phyloP scores from a whole-genome alignment of 495 filamentous ascomycete genomes.

The Neurospora terricola region DNA sequence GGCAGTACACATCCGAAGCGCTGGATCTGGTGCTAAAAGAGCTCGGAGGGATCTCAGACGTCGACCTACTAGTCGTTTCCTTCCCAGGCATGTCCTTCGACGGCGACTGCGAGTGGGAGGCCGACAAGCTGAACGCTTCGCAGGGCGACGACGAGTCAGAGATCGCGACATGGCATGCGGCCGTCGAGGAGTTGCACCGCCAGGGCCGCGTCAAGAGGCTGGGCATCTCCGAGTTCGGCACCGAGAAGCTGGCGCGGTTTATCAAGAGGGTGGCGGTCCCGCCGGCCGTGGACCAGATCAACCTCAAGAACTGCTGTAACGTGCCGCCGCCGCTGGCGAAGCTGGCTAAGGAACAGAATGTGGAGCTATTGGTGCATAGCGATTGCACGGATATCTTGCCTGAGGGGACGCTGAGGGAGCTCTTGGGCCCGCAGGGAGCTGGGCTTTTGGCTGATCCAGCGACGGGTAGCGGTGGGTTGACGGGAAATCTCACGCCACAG shows the following conservation, averaged over 20 bases:
- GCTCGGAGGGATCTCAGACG: slow-evolving; percentile 51
- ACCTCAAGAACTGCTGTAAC: slow-evolving; percentile 90
- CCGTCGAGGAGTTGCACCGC: slow-evolving; percentile 60
- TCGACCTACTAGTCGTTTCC: slow-evolving; percentile 86
- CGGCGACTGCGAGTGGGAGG: slow-evolving; percentile 76
- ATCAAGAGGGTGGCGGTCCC: slow-evolving; percentile 51
- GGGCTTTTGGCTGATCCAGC: slow-evolving; percentile 51
- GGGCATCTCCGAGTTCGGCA: slow-evolving; percentile 86
- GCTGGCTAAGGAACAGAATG: slow-evolving; percentile 72
- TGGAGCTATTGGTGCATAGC: slow-evolving; percentile 88
- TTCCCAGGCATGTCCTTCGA: slow-evolving; percentile 93
- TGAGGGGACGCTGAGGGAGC: slow-evolving; percentile 67
- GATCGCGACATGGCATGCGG: slow-evolving; percentile 51
- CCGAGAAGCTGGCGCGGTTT: slow-evolving; percentile 57
- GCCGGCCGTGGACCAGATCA: slow-evolving; percentile 91
- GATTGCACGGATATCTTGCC: slow-evolving; percentile 90
- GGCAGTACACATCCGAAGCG: slow-evolving; percentile 67
- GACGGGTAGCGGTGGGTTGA: slow-evolving; percentile 39
- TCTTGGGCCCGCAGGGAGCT: slow-evolving; percentile 63
- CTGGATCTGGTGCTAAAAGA: slow-evolving; percentile 70
- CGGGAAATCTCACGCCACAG: slow-evolving; percentile 69
- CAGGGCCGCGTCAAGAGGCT: slow-evolving; percentile 61
- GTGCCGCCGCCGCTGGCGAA: slow-evolving; percentile 82
- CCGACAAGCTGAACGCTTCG: slow-evolving; percentile 49
- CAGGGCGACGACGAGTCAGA: slow-evolving; percentile 60